Base-by-base conservation (phyloP, 768 basidiomycete species). In the Lentinula raphanica region DNA sequence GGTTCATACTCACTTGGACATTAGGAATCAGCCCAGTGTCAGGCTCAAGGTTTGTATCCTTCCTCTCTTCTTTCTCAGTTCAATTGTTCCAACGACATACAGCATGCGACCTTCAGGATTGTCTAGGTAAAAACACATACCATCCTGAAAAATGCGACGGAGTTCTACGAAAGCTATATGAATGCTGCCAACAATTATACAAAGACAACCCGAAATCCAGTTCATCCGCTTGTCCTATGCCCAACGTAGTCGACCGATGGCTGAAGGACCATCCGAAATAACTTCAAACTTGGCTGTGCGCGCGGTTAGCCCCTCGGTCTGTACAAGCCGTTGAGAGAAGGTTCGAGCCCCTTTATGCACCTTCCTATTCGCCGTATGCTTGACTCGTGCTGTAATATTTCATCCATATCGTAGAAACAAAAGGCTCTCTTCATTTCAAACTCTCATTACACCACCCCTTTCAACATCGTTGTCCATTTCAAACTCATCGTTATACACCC, bases 21-120 rank as follows among this genome's bases (percentile, higher is more conserved):
- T 19, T 15, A 53, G 51, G 28, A 28, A 5, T 11, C 36, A 0
- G 12, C 54, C 9, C 42, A 40, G 6, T 56, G 54, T 45, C 54
- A 56, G 42, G 15, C 54, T 23, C 27, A 56, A 44, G 54, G 54
- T 44, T 9, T n/a, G 38, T 53, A 13, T 15, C 17, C 3, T 54
- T 27, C 32, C 29, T 23, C 8, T 51, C 29, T 38, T n/a, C 29
- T 11, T 36, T 23, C 2, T 12, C 32, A 36, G 19, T 35, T 8
- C 17, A 25, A n/a, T 38, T 3, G 36, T 50, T 36, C 12, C 28
- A 19, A 49, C 25, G 29, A 19, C 13, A 11, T 17, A 1, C 63
- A 90, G 88, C 88, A 0, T 90, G 88, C 64, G 68, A 74, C 21
- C 71, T 90, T 3, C 88, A 89, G 44, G 57, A 72, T 1, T 90